Evolutionary conservation across 176 grass and related monocot species (phyloP).

Genomic region (Eragrostis nindensis): DNA sequence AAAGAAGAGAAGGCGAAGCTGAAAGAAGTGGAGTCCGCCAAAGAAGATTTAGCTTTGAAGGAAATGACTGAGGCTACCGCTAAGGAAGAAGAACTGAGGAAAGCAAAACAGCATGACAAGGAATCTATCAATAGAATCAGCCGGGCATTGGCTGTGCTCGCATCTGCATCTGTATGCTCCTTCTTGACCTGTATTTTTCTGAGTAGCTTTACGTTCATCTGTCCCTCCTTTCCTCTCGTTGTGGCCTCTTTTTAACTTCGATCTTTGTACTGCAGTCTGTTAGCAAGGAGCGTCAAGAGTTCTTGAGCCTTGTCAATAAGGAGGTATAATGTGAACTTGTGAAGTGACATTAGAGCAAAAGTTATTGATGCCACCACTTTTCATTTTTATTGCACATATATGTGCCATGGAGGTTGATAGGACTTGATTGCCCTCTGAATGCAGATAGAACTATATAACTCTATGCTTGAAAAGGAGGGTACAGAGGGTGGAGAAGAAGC

Average conservation of each 20-base stretch:
- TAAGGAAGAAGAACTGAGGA: slow-evolving; percentile 75
- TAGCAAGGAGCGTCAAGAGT: slow-evolving; percentile 95
- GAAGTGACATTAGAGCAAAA: slow-evolving; percentile 28
- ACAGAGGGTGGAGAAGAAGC: slow-evolving; percentile 93
- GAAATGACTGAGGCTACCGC: slow-evolving; percentile 91
- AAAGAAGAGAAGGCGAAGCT: slow-evolving; percentile 52
- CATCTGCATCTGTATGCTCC: slow-evolving; percentile 92
- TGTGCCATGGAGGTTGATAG: slow-evolving; percentile 26
- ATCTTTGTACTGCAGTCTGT: slow-evolving; percentile 84
- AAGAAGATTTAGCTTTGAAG: slow-evolving; percentile 94
- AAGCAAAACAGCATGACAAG: slow-evolving; percentile 65
- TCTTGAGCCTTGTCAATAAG: slow-evolving; percentile 90
- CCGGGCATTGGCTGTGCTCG: slow-evolving; percentile 75
- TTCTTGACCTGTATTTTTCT: slow-evolving; percentile 30
- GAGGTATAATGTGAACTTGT: slow-evolving; percentile 83
- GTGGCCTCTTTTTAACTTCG: slow-evolving; percentile 21
- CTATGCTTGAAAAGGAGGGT: slow-evolving; percentile 86
- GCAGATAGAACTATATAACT: slow-evolving; percentile 96
- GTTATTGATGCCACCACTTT: slow-evolving; percentile 11
- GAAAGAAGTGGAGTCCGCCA: slow-evolving; percentile 50
- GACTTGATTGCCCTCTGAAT: slow-evolving; percentile 18
- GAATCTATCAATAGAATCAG: slow-evolving; percentile 88
- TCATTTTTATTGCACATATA: slow-evolving; percentile 23
- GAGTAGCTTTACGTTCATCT: slow-evolving; percentile 26
- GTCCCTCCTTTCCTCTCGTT: neutral